These are phyloP conservation scores for Canavalia gladiata DNA, from an alignment of 306 rosid species.

Conservation along the genomic window DNA sequence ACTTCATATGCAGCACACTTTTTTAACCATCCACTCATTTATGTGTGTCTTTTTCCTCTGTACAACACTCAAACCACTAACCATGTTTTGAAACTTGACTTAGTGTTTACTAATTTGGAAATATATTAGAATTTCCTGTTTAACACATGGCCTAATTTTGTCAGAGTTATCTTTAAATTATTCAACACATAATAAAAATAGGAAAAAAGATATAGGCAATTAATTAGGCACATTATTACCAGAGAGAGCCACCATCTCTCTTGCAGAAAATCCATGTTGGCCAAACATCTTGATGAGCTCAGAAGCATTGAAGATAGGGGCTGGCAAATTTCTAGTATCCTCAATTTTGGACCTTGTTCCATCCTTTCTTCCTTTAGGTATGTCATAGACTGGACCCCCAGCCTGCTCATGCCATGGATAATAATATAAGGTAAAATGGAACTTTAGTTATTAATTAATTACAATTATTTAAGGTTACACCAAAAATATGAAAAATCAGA, in stretches of 20 bases:
- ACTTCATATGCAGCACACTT: not conserved
- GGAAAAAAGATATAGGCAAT: not conserved
- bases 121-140: not conserved
- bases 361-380: conserved; percentile 83
- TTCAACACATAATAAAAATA: not conserved
- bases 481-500: not conserved
- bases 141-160: not conserved
- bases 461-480: not conserved
- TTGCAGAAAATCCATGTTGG: conserved; percentile 71
- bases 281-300: conserved; percentile 67
- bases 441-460: not conserved
- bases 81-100: not conserved
- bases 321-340: conserved; percentile 75
- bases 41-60: not conserved
- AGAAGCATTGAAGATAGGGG: conserved; percentile 76
- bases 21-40: too few species aligned
- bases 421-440: not conserved
- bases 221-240: conserved; percentile 52
- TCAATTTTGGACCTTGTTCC: conserved; percentile 81
- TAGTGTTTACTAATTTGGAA: conserved; percentile 2
- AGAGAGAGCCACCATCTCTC: conserved; percentile 84
- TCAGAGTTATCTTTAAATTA: not conserved
- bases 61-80: conserved; percentile 1
- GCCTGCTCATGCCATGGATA: conserved; percentile 54
- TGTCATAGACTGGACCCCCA: conserved; percentile 80